These are phyloP conservation scores for Penicillium taxi DNA, from an alignment of 495 filamentous ascomycete genomes.

Conservation along the genomic window DNA sequence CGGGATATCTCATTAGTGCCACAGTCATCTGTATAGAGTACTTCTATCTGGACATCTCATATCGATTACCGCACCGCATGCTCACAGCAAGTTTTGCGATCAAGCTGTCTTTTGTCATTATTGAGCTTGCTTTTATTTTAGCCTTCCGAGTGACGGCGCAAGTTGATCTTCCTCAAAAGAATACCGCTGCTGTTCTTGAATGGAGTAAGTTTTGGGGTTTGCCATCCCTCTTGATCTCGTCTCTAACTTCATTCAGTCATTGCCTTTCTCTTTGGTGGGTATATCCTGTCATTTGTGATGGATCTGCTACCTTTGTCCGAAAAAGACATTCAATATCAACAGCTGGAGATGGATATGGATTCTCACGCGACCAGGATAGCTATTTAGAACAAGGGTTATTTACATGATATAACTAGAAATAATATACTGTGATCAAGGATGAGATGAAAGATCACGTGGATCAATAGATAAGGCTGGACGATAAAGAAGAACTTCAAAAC, in stretches of 20 bases:
- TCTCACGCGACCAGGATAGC: not conserved
- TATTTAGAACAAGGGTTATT: not conserved
- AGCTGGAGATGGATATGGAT: conserved; percentile 11
- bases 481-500: not conserved
- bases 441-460: not conserved
- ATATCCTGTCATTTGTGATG: conserved; percentile 16
- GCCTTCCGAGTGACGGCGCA: conserved; percentile 12
- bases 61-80: conserved; percentile 9
- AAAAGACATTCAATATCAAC: conserved; percentile 10
- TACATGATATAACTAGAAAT: not conserved
- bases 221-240: not conserved
- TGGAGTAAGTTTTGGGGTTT: conserved; percentile 8
- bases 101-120: conserved; percentile 17
- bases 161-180: conserved; percentile 6
- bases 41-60: conserved; percentile 8
- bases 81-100: conserved; percentile 14
- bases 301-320: conserved; percentile 10
- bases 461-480: not conserved
- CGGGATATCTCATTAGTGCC: conserved; percentile 14
- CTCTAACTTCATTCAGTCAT: conserved; percentile 7
- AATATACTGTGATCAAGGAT: not conserved
- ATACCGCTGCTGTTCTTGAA: conserved; percentile 15
- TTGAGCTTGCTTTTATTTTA: conserved; percentile 14
- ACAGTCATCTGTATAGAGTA: conserved; percentile 15
- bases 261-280: conserved; percentile 17